Conservation (phyloP, 345 rosid genomes). For the Linum usitatissimum region DNA sequence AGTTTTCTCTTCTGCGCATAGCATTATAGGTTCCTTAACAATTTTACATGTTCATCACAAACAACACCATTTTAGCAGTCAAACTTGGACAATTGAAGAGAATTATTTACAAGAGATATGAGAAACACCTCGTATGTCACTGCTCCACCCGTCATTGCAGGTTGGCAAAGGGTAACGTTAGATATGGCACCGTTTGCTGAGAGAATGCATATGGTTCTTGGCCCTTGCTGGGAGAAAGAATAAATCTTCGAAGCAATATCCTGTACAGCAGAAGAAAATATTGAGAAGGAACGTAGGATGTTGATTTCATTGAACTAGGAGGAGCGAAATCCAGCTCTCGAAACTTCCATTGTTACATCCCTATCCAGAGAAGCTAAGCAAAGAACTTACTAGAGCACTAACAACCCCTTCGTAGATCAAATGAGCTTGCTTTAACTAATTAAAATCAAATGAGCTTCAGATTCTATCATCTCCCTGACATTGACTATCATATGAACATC, state of each 20-base stretch:
- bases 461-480: no score
- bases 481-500: no score
- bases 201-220: slow-evolving; percentile 53
- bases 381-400: no score
- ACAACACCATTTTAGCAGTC: background rate
- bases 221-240: slow-evolving; percentile 59
- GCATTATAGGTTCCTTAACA: no score
- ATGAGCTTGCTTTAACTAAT: no score
- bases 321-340: no score
- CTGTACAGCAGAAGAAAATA: slow-evolving; percentile 21
- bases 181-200: slow-evolving; percentile 73
- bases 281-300: background rate
- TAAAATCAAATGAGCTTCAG: no score
- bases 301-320: background rate
- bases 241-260: slow-evolving; percentile 55
- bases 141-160: slow-evolving; percentile 63
- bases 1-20: no score
- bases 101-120: background rate
- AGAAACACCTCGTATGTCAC: slow-evolving; percentile 63
- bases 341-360: no score
- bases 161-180: slow-evolving; percentile 62
- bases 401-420: no score
- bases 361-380: no score
- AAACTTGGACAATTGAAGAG: background rate
- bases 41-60: background rate